A percentile compares a stretch with the other conserved stretches of the same genome.
Evolutionary conservation across 2,329 filamentous ascomycete genomes (phyloP).

Genomic region (Aspergillus sp.): DNA sequence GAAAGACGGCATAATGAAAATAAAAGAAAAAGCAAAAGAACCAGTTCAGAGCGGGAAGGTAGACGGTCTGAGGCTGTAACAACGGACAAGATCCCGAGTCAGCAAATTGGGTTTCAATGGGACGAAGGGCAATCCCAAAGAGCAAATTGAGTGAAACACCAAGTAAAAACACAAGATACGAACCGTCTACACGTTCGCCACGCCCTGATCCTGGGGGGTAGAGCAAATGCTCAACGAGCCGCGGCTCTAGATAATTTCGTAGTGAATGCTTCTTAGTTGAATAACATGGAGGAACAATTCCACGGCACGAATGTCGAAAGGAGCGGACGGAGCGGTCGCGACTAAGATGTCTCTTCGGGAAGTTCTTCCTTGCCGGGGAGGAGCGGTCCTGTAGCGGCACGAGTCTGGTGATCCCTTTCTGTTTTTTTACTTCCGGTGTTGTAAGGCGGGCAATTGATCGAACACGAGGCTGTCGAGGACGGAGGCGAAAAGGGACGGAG

Average conservation of each 20-base stretch:
- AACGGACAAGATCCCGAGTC: conserved; percentile 18
- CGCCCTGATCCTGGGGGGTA: conserved; percentile 40
- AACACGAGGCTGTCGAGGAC: conserved; percentile 14
- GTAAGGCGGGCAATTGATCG: conserved; percentile 5
- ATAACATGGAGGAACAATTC: conserved; percentile 40
- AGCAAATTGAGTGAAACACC: conserved; percentile 1
- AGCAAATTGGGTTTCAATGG: conserved; percentile 20
- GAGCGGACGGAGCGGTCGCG: conserved; percentile 29
- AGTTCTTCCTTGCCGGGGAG: conserved; percentile 19
- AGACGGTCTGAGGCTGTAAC: conserved; percentile 35
- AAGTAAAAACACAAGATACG: conserved; percentile 25
- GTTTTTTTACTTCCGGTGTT: conserved; percentile 1
- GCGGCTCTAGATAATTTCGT: conserved; percentile 36
- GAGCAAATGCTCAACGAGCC: conserved; percentile 45
- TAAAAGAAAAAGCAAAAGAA: conserved; percentile 19
- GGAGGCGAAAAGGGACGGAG: conserved; percentile 3
- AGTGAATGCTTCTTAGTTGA: conserved; percentile 39
- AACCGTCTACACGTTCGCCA: conserved; percentile 47
- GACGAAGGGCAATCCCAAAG: conserved; percentile 1
- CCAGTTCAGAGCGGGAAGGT: conserved; percentile 39
- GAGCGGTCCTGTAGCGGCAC: conserved; percentile 12
- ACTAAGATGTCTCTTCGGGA: conserved; percentile 16
- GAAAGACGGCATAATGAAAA: conserved; percentile 45
- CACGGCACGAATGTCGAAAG: conserved; percentile 27
- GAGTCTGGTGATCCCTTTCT: conserved; percentile 11